Conservation (phyloP, 805 yeast genomes). For the Brettanomyces naardenensis region DNA sequence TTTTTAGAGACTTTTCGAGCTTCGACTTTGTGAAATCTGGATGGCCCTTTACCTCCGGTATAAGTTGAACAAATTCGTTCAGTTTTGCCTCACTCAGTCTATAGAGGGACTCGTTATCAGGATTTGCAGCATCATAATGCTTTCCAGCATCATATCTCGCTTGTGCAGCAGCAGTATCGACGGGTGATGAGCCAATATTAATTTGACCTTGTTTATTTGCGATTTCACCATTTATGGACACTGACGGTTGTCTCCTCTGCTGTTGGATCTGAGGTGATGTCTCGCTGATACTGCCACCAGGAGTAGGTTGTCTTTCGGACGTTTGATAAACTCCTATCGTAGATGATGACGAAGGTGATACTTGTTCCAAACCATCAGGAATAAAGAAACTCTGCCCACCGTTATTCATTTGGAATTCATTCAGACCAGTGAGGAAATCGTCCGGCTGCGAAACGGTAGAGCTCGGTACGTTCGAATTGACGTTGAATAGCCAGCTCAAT, state of each 20-base stretch:
- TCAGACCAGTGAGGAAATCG: constrained; percentile 15
- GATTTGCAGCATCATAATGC: constrained; percentile 3
- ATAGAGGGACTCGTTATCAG: constrained; percentile 6
- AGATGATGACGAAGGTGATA: constrained; percentile 16
- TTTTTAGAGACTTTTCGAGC: constrained; percentile 23
- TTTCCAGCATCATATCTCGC: neutral
- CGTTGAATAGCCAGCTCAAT: constrained; percentile 24
- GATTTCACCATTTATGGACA: neutral
- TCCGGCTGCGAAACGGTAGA: neutral
- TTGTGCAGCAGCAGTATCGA: too few relatives aligned
- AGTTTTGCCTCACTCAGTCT: constrained; percentile 13
- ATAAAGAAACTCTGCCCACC: constrained; percentile 23
- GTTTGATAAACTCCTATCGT: constrained; percentile 4
- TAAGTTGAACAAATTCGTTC: constrained; percentile 16
- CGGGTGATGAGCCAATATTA: too few relatives aligned
- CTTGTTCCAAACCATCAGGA: constrained; percentile 22
- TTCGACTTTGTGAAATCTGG: constrained; percentile 23
- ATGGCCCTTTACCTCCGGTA: constrained; percentile 21
- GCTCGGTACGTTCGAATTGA: constrained; percentile 4
- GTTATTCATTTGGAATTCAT: constrained; percentile 19
- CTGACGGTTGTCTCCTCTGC: neutral
- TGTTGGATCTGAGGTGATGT: neutral
- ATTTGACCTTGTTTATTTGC: neutral
- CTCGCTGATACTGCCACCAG: neutral
- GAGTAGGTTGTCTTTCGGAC: neutral